Evolutionary conservation across 2,329 filamentous ascomycete genomes (phyloP), one percentile per base, ranked within the genome.

Genomic region (Sporothrix phasma): DNA sequence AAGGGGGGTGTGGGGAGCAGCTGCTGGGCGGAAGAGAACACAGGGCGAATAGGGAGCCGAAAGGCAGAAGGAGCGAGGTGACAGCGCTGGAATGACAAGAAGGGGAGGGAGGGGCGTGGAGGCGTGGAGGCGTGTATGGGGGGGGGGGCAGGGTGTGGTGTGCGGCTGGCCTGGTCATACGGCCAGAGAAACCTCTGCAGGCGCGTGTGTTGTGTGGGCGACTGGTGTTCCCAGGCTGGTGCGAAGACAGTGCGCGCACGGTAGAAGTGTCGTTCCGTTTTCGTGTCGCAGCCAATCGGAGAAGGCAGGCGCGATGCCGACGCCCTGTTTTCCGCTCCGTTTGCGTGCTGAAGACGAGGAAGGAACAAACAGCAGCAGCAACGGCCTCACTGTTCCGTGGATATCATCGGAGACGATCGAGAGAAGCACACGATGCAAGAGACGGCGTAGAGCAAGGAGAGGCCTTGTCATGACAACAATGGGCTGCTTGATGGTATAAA

Each of bases 201-300:
- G 60, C 60, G 31, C 60, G 29, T 62, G 46, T 53, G 47, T 47
- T 22, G n/a, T 46, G 59, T n/a, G 26, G 45, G 29, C 34, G 37
- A 53, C 60, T 17, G 15, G 29, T 17, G 58, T 61, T 49, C 58
- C 58, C 34, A 2, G 13, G 15, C 43, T 22, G 19, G 43, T 49
- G 58, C 45, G 26, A 37, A 11, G 1, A 62, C 37, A 53, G 34
- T 62, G 34, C 31, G 24, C 17, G 22, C 24, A 64, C 63, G 17
- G 63, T 61, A 8, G 6, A 6, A 5, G 37, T 45, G 17, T 24
- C 29, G 47, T 56, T 29, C 49, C 64, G 31, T 45, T 59, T 62
- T 59, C 64, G 60, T 62, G 53, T 54, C 19, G 10, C 37, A 39
- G 45, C 64, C 64, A 65, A 65, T 65, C 60, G 64, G 64, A 62